phyloP scores from a whole-genome alignment of 2,329 filamentous ascomycete genomes.

The Neospermospora avenae region DNA sequence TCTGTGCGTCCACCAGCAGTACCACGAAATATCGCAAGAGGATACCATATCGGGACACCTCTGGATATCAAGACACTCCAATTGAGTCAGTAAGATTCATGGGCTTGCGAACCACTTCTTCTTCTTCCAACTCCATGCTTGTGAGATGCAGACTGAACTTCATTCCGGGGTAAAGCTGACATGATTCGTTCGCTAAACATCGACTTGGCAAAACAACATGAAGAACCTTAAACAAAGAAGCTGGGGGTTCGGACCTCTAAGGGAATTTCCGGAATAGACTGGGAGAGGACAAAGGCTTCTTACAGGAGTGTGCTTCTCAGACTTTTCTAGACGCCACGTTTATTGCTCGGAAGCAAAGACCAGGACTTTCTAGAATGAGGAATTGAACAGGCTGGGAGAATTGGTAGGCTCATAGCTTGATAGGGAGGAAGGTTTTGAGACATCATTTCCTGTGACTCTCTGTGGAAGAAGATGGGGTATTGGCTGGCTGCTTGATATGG shows the following conservation, averaged over 20 bases:
- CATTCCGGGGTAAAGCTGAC: no score
- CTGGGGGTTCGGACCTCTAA: conserved; percentile 17
- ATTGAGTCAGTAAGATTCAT: no score
- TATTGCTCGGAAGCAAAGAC: not conserved
- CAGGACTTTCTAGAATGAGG: not conserved
- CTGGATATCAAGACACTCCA: no score
- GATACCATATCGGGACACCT: no score
- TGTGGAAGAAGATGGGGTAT: no score
- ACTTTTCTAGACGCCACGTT: not conserved
- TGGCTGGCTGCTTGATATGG: not conserved
- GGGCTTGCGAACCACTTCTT: no score
- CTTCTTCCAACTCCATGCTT: no score
- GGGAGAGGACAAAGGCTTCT: not conserved
- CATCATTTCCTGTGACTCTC: not conserved
- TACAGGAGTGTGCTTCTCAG: not conserved
- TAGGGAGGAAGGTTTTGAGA: not conserved
- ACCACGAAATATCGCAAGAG: no score
- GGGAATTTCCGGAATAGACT: not conserved
- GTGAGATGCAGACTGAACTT: not conserved
- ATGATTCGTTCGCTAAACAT: conserved; percentile 24
- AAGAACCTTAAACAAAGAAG: conserved; percentile 30
- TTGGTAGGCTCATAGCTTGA: not conserved
- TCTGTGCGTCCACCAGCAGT: no score
- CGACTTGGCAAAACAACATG: conserved; percentile 34
- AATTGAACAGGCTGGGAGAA: not conserved